These are phyloP conservation scores for Magnolia kwangsiensis DNA, from an alignment of 164 flowering plant genomes.

Conservation along the genomic window DNA sequence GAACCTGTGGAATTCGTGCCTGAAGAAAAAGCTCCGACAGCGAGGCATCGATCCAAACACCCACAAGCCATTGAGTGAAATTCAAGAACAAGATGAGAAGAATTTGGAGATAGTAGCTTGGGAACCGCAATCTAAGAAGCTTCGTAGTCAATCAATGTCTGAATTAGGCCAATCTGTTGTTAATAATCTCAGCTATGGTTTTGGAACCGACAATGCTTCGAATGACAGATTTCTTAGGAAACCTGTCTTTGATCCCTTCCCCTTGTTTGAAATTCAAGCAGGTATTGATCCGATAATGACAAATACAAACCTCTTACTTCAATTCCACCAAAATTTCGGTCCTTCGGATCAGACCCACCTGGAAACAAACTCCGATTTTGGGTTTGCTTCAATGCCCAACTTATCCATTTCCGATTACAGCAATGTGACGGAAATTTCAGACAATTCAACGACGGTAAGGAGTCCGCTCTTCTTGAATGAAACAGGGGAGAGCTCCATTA, in stretches of 20 bases:
- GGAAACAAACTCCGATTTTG: constrained; percentile 23
- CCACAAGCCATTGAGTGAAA: constrained; percentile 54
- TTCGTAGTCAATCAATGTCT: constrained; percentile 5
- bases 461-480: constrained; percentile 30
- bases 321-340: constrained; percentile 18
- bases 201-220: constrained; percentile 14
- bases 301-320: constrained; percentile 15
- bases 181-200: constrained; percentile 9
- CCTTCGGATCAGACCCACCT: constrained; percentile 22
- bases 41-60: constrained; percentile 85
- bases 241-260: constrained; percentile 31
- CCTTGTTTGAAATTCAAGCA: constrained; percentile 26
- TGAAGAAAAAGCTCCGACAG: constrained; percentile 79
- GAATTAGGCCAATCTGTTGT: constrained; percentile 25
- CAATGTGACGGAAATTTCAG: constrained; percentile 35
- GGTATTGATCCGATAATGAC: constrained; percentile 14
- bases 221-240: constrained; percentile 22
- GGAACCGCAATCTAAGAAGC: constrained; percentile 14
- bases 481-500: constrained; percentile 39
- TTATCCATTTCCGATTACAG: constrained; percentile 40
- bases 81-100: constrained; percentile 25
- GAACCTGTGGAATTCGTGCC: constrained; percentile 81
- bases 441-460: constrained; percentile 36
- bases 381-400: constrained; percentile 40
- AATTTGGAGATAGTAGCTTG: constrained; percentile 11